These are phyloP conservation scores for Monosporozyma siamensis DNA, from an alignment of 805 yeast genomes.

Conservation along the genomic window DNA sequence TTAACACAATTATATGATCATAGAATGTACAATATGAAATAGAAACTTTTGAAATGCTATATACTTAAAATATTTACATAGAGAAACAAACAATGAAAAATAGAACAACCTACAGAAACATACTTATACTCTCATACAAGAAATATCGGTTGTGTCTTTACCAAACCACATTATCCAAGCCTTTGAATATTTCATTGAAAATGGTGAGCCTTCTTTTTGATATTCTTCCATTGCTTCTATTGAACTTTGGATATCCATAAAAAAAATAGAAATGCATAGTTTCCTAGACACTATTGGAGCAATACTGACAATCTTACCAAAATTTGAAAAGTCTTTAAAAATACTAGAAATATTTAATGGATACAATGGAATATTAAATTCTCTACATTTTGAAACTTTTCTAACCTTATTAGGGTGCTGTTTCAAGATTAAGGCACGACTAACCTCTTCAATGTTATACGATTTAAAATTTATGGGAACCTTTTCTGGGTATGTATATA, in stretches of 20 bases:
- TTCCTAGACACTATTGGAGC: slow-evolving; percentile 60
- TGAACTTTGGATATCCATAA: slow-evolving; percentile 49
- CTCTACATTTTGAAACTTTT: slow-evolving; percentile 2
- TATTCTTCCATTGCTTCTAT: slow-evolving; percentile 46
- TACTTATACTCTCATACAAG: too few species aligned
- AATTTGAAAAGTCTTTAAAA: slow-evolving; percentile 40
- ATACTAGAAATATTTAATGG: slow-evolving; percentile 40
- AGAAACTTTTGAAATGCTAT: not conserved
- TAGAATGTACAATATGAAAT: too few species aligned
- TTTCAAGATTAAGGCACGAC: slow-evolving; percentile 40
- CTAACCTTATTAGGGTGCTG: slow-evolving; percentile 13
- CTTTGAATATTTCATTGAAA: slow-evolving; percentile 37
- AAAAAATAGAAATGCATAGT: slow-evolving; percentile 52
- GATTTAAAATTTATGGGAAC: slow-evolving; percentile 6
- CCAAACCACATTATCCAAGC: slow-evolving; percentile 63
- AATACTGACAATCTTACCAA: slow-evolving; percentile 54
- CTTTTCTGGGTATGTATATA: slow-evolving; percentile 15
- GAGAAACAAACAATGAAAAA: too few species aligned
- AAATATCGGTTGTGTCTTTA: slow-evolving; percentile 54
- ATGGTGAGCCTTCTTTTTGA: slow-evolving; percentile 26
- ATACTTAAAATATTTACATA: not conserved
- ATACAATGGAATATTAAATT: slow-evolving; percentile 29
- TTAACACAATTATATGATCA: too few species aligned
- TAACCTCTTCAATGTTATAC: not conserved
- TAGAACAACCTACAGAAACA: too few species aligned